These are phyloP conservation scores for Hypoxylon fragiforme DNA, from an alignment of 495 filamentous ascomycete species.

Conservation along the genomic window DNA sequence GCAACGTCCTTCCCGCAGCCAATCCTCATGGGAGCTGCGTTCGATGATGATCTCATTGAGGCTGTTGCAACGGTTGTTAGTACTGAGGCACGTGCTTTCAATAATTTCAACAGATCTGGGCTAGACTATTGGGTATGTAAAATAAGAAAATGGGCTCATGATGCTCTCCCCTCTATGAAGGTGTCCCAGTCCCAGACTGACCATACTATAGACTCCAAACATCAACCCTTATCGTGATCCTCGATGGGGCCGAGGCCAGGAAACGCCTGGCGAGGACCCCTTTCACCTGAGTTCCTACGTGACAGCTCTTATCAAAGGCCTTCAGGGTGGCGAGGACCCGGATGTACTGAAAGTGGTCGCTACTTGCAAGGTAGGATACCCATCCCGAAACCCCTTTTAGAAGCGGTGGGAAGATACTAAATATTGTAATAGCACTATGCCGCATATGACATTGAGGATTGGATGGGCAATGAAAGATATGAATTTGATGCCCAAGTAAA, in stretches of 20 bases:
- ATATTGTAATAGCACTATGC: slow-evolving; percentile 51
- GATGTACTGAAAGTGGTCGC: slow-evolving; percentile 52
- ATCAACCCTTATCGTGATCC: slow-evolving; percentile 65
- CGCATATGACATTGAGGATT: slow-evolving; percentile 63
- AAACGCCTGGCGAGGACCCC: slow-evolving; percentile 66
- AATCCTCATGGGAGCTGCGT: slow-evolving; percentile 59
- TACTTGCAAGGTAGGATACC: slow-evolving; percentile 48
- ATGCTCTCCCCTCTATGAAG: too few relatives aligned
- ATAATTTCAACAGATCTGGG: slow-evolving; percentile 57
- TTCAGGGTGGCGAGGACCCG: slow-evolving; percentile 55
- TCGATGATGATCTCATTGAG: slow-evolving; percentile 62
- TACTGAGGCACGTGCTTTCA: slow-evolving; percentile 65
- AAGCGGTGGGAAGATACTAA: neutral
- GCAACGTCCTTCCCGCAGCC: slow-evolving; percentile 65
- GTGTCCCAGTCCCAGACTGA: too few relatives aligned
- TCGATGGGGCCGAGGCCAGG: slow-evolving; percentile 62
- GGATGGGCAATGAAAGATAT: slow-evolving; percentile 54
- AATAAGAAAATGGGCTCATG: too few relatives aligned
- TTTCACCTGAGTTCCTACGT: slow-evolving; percentile 58
- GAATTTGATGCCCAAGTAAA: slow-evolving; percentile 58
- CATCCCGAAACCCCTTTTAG: neutral
- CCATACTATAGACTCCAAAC: slow-evolving; percentile 50
- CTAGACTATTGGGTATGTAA: slow-evolving; percentile 54
- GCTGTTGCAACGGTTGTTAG: slow-evolving; percentile 58
- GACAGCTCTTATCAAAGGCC: slow-evolving; percentile 57